Base-by-base conservation (phyloP, 257 asterid genomes). In the Nicotiana benthamiana region DNA sequence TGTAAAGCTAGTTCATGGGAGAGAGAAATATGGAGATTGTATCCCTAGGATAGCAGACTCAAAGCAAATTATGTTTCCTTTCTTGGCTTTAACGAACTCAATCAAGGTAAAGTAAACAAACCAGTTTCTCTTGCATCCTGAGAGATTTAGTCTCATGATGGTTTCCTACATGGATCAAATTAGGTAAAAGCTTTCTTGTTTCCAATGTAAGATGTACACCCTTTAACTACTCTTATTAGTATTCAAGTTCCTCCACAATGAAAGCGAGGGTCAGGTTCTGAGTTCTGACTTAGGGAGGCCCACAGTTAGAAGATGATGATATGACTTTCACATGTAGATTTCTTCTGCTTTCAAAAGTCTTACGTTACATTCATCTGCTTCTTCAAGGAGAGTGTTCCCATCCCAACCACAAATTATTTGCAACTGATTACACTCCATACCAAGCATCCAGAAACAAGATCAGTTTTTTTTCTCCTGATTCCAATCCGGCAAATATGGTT, bases 331-430 rank as follows among this genome's bases (percentile, higher is more conserved):
- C 92, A 86, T 89, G 90, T 89, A 77, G 82, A 86, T 84, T 79
- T 80, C 84, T 68, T 76, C 79, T 86, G 66, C 67, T 78, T 22
- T 80, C 82, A 84, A 78, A 83, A 84, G 82, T 79, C 84, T 75
- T 51, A 88, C 95, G 98, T 89, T 92, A 89, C 88, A 90, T 92
- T 90, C 94, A 86, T 88, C 86, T 13, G 67, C 17, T 77, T 78
- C 81, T 90, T 86, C 83, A 76, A 72, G 63, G 26, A 28, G n/a
- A 77, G 72, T 46, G 76, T 61, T 77, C 67, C 86, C 66, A 84
- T 75, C 74, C 34, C 86, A 83, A 66, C 84, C 85, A 78, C 84
- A 56, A 84, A 84, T 81, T 83, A 27, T 80, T 78, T 78, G 86
- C 81, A 80, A 62, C 83, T 83, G 89, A 75, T 88, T 68, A 53